Percentiles rank a stretch among this genome's conserved stretches.
phyloP scores from a whole-genome alignment of 208 protist species.

The Leptomonas pyrrhocoris region DNA sequence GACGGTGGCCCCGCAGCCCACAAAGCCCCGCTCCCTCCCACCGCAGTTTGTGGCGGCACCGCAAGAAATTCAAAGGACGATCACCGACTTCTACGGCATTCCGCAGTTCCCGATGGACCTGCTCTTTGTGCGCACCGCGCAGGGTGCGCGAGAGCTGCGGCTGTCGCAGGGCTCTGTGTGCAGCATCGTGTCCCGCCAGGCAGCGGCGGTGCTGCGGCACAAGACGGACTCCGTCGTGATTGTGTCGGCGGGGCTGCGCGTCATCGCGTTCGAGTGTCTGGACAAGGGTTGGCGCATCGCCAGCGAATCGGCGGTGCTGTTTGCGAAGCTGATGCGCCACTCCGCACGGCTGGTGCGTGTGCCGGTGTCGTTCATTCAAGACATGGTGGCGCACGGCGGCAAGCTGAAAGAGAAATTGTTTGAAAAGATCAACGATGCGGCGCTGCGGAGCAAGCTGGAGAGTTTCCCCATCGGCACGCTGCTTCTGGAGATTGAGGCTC shows the following conservation, averaged over 20 bases:
- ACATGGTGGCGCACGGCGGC: constrained; percentile 49
- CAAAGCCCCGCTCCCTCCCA: constrained; percentile 41
- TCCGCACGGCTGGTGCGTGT: constrained; percentile 67
- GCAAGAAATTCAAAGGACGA: constrained; percentile 35
- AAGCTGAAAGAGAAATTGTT: constrained; percentile 73
- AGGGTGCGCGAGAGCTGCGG: constrained; percentile 63
- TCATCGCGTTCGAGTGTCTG: constrained; percentile 71
- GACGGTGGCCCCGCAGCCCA: neutral
- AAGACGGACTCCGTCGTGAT: constrained; percentile 75
- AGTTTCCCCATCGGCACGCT: constrained; percentile 60
- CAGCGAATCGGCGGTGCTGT: constrained; percentile 71
- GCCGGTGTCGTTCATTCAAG: constrained; percentile 49
- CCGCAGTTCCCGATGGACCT: constrained; percentile 56
- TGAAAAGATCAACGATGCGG: constrained; percentile 55
- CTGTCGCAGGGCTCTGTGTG: constrained; percentile 60
- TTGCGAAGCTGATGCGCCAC: constrained; percentile 61
- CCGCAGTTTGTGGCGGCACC: constrained; percentile 71
- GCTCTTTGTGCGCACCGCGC: constrained; percentile 70
- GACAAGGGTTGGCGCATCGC: constrained; percentile 77
- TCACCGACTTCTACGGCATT: constrained; percentile 62
- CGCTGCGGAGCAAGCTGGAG: constrained; percentile 46
- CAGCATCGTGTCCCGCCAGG: constrained; percentile 65
- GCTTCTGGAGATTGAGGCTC: constrained; percentile 56
- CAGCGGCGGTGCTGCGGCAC: constrained; percentile 50
- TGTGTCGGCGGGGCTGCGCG: constrained; percentile 78